Conservation (phyloP, 331 rosid genomes). For the Saraca asoca region DNA sequence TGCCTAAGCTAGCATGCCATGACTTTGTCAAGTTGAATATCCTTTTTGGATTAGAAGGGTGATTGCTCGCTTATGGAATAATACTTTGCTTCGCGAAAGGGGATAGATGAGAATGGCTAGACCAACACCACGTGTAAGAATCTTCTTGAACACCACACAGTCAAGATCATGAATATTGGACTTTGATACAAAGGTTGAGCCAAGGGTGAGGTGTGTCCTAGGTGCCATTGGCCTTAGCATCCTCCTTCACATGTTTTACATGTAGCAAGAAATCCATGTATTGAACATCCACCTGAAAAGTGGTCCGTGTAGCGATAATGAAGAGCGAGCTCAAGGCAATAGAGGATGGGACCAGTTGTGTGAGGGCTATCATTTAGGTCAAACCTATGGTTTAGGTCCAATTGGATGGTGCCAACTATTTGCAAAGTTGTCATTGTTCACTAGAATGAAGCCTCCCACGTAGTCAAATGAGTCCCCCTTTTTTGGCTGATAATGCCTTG, state of each 20-base stretch:
- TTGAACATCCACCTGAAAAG: constrained; percentile 55
- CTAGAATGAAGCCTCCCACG: constrained; percentile 66
- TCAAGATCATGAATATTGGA: constrained; percentile 62
- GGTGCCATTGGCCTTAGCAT: constrained; percentile 61
- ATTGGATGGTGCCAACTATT: constrained; percentile 57
- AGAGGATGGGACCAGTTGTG: no score
- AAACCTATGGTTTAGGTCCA: constrained; percentile 41
- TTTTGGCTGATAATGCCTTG: no score
- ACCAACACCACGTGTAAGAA: constrained; percentile 79
- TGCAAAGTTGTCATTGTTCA: constrained; percentile 50
- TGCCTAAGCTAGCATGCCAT: no score
- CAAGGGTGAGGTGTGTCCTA: constrained; percentile 98
- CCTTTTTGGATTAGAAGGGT: no score
- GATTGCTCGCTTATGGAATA: no score
- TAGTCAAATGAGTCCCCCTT: constrained; percentile 50
- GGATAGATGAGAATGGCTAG: constrained; percentile 96
- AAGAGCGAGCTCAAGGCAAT: no score
- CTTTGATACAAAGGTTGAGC: constrained; percentile 82
- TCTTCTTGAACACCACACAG: constrained; percentile 64
- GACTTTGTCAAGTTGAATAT: no score
- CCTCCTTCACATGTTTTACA: constrained; percentile 77
- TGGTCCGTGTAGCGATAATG: constrained; percentile 43
- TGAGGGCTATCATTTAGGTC: constrained; percentile 39
- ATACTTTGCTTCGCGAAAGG: constrained; percentile 69
- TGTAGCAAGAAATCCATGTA: constrained; percentile 78